Evolutionary conservation across 495 filamentous ascomycete species (phyloP), one percentile per base, ranked within the genome.

Genomic region (Tuber aestivum): DNA sequence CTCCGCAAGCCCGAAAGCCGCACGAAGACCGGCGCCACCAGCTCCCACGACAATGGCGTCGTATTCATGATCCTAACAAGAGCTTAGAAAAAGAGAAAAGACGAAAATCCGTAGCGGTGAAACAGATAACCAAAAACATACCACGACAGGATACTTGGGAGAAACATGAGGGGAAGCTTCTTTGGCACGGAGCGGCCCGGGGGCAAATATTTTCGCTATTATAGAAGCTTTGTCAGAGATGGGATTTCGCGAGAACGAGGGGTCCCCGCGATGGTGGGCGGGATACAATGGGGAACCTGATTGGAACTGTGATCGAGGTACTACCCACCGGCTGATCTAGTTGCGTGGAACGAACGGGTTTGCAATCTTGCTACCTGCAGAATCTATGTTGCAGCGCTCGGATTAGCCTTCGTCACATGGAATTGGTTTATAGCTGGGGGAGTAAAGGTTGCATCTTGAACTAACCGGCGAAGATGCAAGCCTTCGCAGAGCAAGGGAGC

Each of bases 1-100:
- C 86, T 98, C 95, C 78, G 95, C 95, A 74, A 98, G 89, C 86
- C 95, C 95, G 86, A 97, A 97, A 70, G 95, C 95, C 72, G 95
- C 95, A 82, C 95, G 93, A 78, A 98, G 89, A 86, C 95, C 95
- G 76, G 95, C 90, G 83, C 95, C 95, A 79, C 95, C 95, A 78
- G 95, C 95, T 83, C 95, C 95, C 77, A 98, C 93, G 72, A 98
- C 95, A 81, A 98, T 88, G 48, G 95, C 95, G 91, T 92, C 90
- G 83, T 92, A 92, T 83, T 92, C 90, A 83, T 92, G 90, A 80
- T 92, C 90, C 90, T 92, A 81, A 14, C 23, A 61, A 4, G 23
- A 7, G 32, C 69, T 45, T 68, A 77, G 81, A 41, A 82, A 73
- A 80, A 74, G 12, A 70, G 71, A 41, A 35, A 23, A 32, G 20